Evolutionary conservation across 352 stramenopile genomes (phyloP), one percentile per base, ranked within the genome.

Genomic region (Phytophthora tentaculata): DNA sequence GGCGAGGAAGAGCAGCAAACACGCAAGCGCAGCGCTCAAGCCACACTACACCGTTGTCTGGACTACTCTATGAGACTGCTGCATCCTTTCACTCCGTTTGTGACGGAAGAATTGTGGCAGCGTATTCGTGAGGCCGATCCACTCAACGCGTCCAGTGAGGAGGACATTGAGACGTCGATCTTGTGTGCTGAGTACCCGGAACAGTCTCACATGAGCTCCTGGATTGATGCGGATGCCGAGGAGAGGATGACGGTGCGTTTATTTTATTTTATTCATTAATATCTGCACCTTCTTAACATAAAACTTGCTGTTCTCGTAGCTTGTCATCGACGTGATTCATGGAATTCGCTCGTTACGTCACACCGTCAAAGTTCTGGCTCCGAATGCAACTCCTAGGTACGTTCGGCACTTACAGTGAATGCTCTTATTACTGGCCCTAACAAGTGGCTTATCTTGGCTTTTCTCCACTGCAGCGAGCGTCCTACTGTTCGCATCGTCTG

Each of bases 71-170:
- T 99, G 69, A 91, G 97, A 19, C 83, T 99, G 51, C 75, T 99
- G 35, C 98, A 99, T 70, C 98, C 98, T 7, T 98, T 99, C 73
- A 99, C 99, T 75, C 98, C 98, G n/a, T 99, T 99, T 75, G 95
- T 99, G 22, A 99, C 98, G 0, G 98, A 99, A 83, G 98, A 99
- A 76, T 83, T 99, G 10, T 99, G 98, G 98, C 82, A 92, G 69
- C 82, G 85, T 29, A 88, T 94, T 61, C 79, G 76, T 24, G 72
- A 75, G 14, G 74, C 73, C 7, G 78, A 91, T 39, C 86, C 83
- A 39, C 49, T 82, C 8, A 29, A 45, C 4, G 26, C 65, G 8
- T 53, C 60, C 26, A 60, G 37, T 19, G 22, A 61, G 3, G 50
- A 73, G 5, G 44, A 62, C 8, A 19, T 67, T 1, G 78, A 90